Conservation (phyloP, 768 basidiomycete species). For the Mycena epipterygia region DNA sequence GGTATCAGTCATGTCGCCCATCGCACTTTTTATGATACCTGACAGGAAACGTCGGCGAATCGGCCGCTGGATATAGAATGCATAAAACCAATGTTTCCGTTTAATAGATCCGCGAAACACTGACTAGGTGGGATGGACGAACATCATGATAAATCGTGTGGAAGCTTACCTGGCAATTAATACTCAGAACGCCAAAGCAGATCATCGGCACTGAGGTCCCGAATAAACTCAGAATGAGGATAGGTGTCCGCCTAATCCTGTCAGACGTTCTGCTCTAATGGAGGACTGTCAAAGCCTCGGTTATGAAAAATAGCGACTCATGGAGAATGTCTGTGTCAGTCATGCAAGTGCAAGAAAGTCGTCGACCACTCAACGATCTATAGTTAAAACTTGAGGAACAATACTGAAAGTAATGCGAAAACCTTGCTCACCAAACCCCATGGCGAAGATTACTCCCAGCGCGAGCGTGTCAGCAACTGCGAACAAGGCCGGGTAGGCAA, state of each 20-base stretch:
- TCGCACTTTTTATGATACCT: conserved; percentile 63
- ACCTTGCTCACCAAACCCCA: conserved; percentile 12
- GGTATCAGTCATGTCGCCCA: conserved; percentile 59
- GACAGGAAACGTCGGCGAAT: conserved; percentile 30
- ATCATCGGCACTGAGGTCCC: conserved; percentile 62
- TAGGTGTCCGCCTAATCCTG: conserved; percentile 62
- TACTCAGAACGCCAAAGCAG: conserved; percentile 58
- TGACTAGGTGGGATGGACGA: neutral
- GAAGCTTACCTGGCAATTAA: conserved; percentile 51
- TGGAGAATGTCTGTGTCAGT: conserved; percentile 33
- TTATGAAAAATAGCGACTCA: conserved; percentile 67
- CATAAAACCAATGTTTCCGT: conserved; percentile 32
- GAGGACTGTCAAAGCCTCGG: conserved; percentile 61
- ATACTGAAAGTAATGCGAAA: neutral
- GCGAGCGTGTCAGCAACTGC: no score
- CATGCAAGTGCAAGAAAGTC: neutral
- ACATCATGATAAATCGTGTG: no score
- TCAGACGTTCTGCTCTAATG: conserved; percentile 69
- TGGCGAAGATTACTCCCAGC: no score
- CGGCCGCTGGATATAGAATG: no score
- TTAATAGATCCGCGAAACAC: conserved; percentile 49
- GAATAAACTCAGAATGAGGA: conserved; percentile 59
- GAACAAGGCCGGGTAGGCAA: no score
- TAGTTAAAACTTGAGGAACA: neutral
- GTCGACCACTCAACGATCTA: conserved; percentile 25